A percentile compares a stretch with the other conserved stretches of the same genome.
Evolutionary conservation across 208 protist species (phyloP).

Genomic region (Zelonia costaricensis): DNA sequence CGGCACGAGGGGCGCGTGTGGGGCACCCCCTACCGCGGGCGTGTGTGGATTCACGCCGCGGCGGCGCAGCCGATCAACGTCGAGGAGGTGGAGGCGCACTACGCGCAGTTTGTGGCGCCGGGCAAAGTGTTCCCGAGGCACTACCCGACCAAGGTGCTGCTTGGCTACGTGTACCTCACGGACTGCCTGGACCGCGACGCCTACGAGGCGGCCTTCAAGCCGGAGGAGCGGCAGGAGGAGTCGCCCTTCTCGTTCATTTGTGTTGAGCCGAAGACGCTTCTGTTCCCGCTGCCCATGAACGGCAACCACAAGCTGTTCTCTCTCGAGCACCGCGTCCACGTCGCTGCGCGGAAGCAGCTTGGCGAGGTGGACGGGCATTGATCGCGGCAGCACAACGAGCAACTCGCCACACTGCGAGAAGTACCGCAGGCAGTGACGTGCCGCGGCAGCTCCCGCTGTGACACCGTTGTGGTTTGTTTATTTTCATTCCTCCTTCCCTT

Average conservation of each 20-base stretch:
- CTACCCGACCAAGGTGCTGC: constrained; percentile 88
- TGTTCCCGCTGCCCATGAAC: constrained; percentile 87
- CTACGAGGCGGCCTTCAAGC: constrained; percentile 56
- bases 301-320: constrained; percentile 92
- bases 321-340: constrained; percentile 73
- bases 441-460: no score
- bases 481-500: no score
- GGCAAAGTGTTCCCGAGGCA: constrained; percentile 71
- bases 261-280: constrained; percentile 62
- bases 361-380: constrained; percentile 35
- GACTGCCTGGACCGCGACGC: constrained; percentile 70
- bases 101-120: constrained; percentile 56
- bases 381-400: no score
- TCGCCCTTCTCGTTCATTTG: constrained; percentile 92
- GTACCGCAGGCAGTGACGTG: no score
- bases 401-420: no score
- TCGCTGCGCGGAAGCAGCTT: constrained; percentile 77
- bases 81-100: constrained; percentile 69
- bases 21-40: constrained; percentile 81
- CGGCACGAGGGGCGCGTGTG: constrained; percentile 89
- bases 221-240: constrained; percentile 71
- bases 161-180: constrained; percentile 90
- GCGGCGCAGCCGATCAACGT: constrained; percentile 67
- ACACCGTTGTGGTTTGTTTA: no score
- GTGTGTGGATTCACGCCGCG: constrained; percentile 92